These are phyloP conservation scores for Chionographis japonica DNA, from an alignment of 106 monocot species.

Conservation along the genomic window DNA sequence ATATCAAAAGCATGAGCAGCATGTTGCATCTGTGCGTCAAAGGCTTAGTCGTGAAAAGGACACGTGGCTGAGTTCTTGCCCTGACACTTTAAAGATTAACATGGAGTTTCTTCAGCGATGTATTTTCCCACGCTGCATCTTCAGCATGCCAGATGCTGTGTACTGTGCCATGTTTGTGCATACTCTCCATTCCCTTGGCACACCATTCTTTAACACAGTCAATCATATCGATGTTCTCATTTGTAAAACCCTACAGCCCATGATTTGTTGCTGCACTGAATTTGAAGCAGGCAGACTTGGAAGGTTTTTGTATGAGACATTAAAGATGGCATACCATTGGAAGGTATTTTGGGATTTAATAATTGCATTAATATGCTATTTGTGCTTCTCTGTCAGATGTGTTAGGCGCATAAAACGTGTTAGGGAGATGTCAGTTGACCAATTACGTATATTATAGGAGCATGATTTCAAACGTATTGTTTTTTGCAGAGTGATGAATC, in stretches of 20 bases:
- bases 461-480: not conserved
- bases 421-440: not conserved
- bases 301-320: conserved; percentile 82
- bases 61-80: conserved; percentile 81
- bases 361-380: too few relatives aligned
- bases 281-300: conserved; percentile 96
- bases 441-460: not conserved
- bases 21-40: conserved; percentile 75
- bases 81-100: conserved; percentile 81
- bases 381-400: too few relatives aligned
- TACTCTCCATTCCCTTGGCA: conserved; percentile 87
- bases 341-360: conserved; percentile 45
- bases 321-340: conserved; percentile 97
- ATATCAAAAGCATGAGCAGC: conserved; percentile 83
- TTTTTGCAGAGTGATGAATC: conserved; percentile 77
- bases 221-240: conserved; percentile 95
- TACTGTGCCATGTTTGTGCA: conserved; percentile 93
- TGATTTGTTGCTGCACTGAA: conserved; percentile 98
- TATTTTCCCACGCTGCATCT: conserved; percentile 88
- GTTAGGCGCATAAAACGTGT: too few relatives aligned
- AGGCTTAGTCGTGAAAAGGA: conserved; percentile 79
- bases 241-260: conserved; percentile 87
- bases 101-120: conserved; percentile 98
- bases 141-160: conserved; percentile 92
- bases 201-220: conserved; percentile 92